Evolutionary conservation across 306 rosid species (phyloP).

Genomic region (Inga laurina): DNA sequence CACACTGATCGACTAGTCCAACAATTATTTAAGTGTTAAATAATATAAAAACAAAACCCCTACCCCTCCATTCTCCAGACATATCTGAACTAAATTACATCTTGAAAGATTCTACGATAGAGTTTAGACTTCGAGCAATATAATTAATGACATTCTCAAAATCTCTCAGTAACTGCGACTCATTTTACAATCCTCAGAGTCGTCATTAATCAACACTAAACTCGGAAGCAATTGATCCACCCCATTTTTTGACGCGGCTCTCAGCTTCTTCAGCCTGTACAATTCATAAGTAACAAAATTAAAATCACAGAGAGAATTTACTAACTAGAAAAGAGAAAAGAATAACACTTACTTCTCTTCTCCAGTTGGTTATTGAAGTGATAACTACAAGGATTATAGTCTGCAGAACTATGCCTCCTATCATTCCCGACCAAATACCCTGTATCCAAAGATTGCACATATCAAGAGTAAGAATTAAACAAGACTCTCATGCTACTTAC

Average conservation of each 20-base stretch:
- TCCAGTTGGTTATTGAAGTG: conserved; percentile 68
- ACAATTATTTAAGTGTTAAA: neutral
- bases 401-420: conserved; percentile 71
- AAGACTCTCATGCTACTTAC: neutral
- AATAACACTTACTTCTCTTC: conserved; percentile 53
- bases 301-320: neutral
- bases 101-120: neutral
- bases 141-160: neutral
- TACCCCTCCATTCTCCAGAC: neutral
- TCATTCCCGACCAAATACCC: conserved; percentile 90
- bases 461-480: neutral
- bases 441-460: conserved; percentile 28
- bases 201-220: neutral
- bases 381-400: conserved; percentile 59
- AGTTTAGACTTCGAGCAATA: neutral
- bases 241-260: conserved; percentile 72
- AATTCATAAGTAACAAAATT: conserved; percentile 18
- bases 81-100: neutral
- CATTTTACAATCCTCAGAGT: neutral
- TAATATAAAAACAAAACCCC: neutral
- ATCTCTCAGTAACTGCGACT: neutral
- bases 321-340: neutral
- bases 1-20: neutral
- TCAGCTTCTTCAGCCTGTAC: conserved; percentile 79
- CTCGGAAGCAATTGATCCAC: conserved; percentile 46